These are phyloP conservation scores for Obelidium mucronatum DNA, from an alignment of 192 early-diverging fungal genomes.

Conservation along the genomic window DNA sequence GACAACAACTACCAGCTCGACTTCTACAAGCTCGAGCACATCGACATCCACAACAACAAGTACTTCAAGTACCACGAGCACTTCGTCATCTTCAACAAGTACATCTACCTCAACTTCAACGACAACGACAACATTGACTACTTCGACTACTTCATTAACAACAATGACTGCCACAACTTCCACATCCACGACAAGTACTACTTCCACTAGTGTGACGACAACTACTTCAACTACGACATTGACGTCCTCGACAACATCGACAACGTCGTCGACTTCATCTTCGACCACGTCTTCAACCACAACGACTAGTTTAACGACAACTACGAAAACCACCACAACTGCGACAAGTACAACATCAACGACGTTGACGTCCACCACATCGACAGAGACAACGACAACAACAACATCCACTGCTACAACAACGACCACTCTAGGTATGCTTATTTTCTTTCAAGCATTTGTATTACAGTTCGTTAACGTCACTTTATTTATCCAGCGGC, in stretches of 20 bases:
- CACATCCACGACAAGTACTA: not conserved
- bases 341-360: not conserved
- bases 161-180: not conserved
- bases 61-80: not conserved
- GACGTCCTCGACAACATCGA: not conserved
- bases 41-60: not conserved
- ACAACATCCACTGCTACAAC: not conserved
- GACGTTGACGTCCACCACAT: not conserved
- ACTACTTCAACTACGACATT: not conserved
- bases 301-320: not conserved
- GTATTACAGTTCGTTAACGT: no score
- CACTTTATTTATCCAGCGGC: no score
- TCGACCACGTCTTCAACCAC: not conserved
- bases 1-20: not conserved
- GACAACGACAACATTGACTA: slow-evolving; percentile 8
- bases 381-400: not conserved
- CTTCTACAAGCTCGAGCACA: not conserved
- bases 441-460: no score
- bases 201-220: not conserved
- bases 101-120: not conserved
- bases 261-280: not conserved
- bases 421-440: no score
- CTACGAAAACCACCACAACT: not conserved
- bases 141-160: not conserved
- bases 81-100: not conserved